Evolutionary conservation across 352 stramenopile genomes (phyloP).

Genomic region (Phytophthora aleatoria): DNA sequence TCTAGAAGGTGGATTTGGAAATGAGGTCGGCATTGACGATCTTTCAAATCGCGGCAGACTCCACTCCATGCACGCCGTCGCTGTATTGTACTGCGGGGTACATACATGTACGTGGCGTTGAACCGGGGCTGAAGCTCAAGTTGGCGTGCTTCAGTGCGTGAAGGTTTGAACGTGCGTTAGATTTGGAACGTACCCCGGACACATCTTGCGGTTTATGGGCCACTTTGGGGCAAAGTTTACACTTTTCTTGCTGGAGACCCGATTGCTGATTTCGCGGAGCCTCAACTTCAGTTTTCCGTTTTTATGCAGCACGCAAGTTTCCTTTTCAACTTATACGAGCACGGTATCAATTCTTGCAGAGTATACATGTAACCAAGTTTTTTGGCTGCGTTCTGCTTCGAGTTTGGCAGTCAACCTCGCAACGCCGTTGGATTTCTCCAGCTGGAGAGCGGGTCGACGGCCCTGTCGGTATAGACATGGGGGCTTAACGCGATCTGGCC

Average conservation of each 20-base stretch:
- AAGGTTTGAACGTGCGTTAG: too few relatives aligned
- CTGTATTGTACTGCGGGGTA: background rate
- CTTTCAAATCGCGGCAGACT: conserved; percentile 14
- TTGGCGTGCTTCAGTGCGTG: too few relatives aligned
- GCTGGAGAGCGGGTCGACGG: too few relatives aligned
- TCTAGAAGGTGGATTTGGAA: conserved; percentile 17
- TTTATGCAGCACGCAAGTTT: conserved; percentile 18
- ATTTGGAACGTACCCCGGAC: too few relatives aligned
- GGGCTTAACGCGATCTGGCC: background rate
- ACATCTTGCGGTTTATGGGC: background rate
- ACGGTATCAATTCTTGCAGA: background rate
- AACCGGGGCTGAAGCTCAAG: too few relatives aligned
- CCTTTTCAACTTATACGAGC: conserved; percentile 1
- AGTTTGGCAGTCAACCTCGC: too few relatives aligned
- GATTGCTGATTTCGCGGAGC: conserved; percentile 18
- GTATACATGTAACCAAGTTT: too few relatives aligned
- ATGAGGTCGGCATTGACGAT: conserved; percentile 7
- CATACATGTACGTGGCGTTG: too few relatives aligned
- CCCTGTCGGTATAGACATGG: conserved; percentile 18
- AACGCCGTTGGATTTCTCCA: too few relatives aligned
- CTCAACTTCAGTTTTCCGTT: conserved; percentile 35
- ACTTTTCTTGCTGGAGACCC: background rate
- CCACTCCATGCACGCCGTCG: too few relatives aligned
- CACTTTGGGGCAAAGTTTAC: background rate
- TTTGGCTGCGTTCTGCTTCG: background rate